Percentiles rank a stretch among this genome's conserved stretches.
phyloP scores from a whole-genome alignment of 2,329 filamentous ascomycete species.

The Annulohypoxylon truncatum region DNA sequence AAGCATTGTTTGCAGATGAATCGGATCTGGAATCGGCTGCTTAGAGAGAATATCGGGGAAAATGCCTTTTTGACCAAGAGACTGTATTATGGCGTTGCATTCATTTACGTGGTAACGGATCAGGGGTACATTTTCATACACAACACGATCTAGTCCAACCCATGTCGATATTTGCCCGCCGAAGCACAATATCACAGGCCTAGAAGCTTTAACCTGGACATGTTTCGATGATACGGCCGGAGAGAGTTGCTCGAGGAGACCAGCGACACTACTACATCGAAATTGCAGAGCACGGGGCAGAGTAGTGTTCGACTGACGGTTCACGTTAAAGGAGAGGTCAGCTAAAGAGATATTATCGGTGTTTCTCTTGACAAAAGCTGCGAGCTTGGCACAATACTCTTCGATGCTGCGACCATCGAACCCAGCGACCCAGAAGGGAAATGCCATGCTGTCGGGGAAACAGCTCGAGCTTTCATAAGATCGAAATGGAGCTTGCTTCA shows the following conservation, averaged over 20 bases:
- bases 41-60: slow-evolving; percentile 17
- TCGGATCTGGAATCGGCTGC: slow-evolving; percentile 32
- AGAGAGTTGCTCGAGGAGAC: neutral
- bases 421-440: neutral
- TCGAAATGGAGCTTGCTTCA: neutral
- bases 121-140: neutral
- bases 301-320: neutral
- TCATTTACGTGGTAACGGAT: neutral
- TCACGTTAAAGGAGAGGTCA: slow-evolving; percentile 2
- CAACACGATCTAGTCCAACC: neutral
- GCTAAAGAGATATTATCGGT: neutral
- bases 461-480: neutral
- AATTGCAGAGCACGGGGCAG: neutral
- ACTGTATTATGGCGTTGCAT: neutral
- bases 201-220: neutral
- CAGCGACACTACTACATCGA: neutral
- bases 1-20: slow-evolving; percentile 25
- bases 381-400: neutral
- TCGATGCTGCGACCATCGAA: neutral
- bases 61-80: slow-evolving; percentile 31
- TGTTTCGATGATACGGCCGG: neutral
- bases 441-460: neutral
- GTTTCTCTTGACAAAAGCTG: neutral
- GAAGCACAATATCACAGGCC: neutral
- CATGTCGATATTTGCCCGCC: neutral